Evolutionary conservation across 148 eudicot species (phyloP).

Genomic region (Chenopodium suecicum): DNA sequence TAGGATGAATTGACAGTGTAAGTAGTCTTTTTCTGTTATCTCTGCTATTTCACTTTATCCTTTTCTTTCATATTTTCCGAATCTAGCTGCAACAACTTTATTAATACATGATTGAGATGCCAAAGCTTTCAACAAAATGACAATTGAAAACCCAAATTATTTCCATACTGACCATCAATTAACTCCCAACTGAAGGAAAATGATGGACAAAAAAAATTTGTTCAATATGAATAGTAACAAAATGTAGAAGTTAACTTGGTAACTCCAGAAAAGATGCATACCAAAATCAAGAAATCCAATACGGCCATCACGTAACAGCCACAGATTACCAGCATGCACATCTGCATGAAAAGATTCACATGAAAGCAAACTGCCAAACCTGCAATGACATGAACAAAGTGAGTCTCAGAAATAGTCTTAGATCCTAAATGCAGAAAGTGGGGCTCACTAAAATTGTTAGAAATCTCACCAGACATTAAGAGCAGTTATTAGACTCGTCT

Average conservation of each 20-base stretch:
- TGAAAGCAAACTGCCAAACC: slow-evolving; percentile 98
- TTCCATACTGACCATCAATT: background rate
- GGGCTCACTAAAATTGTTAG: background rate
- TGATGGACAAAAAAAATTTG: background rate
- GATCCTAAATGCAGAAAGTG: slow-evolving; percentile 9
- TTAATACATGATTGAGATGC: background rate
- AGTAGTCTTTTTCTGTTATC: too few relatives aligned
- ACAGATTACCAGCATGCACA: slow-evolving; percentile 97
- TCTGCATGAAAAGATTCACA: slow-evolving; percentile 97
- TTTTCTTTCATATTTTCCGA: background rate
- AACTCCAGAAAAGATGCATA: slow-evolving; percentile 27
- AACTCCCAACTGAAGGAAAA: background rate
- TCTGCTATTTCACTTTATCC: background rate
- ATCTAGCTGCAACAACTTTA: background rate
- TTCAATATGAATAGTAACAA: background rate
- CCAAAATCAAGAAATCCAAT: slow-evolving; percentile 98
- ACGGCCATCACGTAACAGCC: slow-evolving; percentile 94
- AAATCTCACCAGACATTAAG: slow-evolving; percentile 86
- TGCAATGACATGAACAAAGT: slow-evolving; percentile 32
- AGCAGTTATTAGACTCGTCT: slow-evolving; percentile 88
- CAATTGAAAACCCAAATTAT: background rate
- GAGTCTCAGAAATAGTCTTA: background rate
- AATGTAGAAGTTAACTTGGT: background rate
- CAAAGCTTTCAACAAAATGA: slow-evolving; percentile 3
- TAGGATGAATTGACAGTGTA: too few relatives aligned